Evolutionary conservation across 2,329 filamentous ascomycete species (phyloP), one percentile per base, ranked within the genome.

Genomic region (Daldinia eschscholtzii): DNA sequence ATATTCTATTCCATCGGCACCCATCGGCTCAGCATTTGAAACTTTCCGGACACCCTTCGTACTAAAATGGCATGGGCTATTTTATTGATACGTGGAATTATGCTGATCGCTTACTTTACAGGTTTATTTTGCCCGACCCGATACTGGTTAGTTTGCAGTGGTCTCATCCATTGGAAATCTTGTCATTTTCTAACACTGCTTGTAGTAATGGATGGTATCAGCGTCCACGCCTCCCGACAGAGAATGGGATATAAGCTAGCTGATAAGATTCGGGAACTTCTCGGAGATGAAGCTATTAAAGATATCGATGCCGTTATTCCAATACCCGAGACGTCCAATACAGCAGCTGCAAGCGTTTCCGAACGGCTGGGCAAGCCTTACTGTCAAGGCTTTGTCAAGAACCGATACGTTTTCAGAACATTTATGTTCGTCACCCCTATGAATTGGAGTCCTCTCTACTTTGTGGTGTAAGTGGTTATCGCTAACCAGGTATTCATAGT

Each of bases 331-430:
- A 94, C 92, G 0, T 88, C 89, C 2, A 91, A 92, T 65, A 93
- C 91, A 0, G 91, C 91, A 15, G 92, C 92, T 3, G 86, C 91
- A 2, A 89, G 87, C 50, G 88, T 94, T 37, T 89, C 91, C n/a
- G 88, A 91, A 74, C 85, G 86, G 55, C 82, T 94, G 33, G 87
- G 89, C 72, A 92, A 91, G 72, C 90, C 90, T 1, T 93, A 92
- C 75, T 89, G 86, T 69, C 89, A 92, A 76, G 92, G 88, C 10
- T 93, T 93, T 75, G 89, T 93, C 70, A 93, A 93, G 84, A 93
- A 93, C 77, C 86, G 91, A 58, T 93, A 93, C 78, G 91, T 93
- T 70, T 93, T 93, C 84, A 87, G 92, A 57, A 94, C 92, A 0
- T 94, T 94, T 79, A 93, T 94, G 66, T 67, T 30, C 2, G 67